Conservation (phyloP, 2,329 filamentous ascomycete genomes). For the Penicillium corylophilum region DNA sequence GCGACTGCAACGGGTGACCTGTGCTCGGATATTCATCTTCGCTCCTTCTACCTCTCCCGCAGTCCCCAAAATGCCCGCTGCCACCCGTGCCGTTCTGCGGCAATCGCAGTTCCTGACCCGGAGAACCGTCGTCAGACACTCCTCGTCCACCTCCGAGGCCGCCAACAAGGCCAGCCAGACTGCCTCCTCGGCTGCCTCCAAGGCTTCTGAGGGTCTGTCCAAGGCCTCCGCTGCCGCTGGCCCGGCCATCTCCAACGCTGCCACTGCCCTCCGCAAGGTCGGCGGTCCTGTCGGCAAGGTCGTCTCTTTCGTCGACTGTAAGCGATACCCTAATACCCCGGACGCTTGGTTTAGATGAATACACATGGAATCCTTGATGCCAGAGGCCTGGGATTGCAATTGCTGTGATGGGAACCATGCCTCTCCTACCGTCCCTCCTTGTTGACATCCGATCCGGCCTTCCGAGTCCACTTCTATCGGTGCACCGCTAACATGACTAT, state of each 20-base stretch:
- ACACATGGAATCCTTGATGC: not conserved
- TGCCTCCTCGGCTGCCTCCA: conserved; percentile 47
- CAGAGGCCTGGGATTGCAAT: not conserved
- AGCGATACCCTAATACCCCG: conserved; percentile 38
- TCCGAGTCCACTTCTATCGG: not conserved
- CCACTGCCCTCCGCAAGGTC: conserved; percentile 69
- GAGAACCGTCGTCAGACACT: conserved; percentile 47
- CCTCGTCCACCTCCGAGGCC: conserved; percentile 47
- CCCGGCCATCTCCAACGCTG: conserved; percentile 71
- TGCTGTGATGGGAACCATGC: conserved; percentile 1
- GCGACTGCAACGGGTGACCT: conserved; percentile 27
- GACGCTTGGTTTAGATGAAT: not conserved
- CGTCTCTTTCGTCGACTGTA: conserved; percentile 82
- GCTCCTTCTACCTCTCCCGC: conserved; percentile 25
- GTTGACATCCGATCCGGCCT: conserved; percentile 8
- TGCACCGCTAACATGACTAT: conserved; percentile 25
- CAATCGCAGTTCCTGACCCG: conserved; percentile 50
- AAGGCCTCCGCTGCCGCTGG: conserved; percentile 78
- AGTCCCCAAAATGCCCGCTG: conserved; percentile 44
- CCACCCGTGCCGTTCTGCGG: conserved; percentile 47
- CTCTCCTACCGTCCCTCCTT: conserved; percentile 14
- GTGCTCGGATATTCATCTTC: conserved; percentile 29
- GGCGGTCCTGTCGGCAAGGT: conserved; percentile 80
- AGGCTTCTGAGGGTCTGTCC: conserved; percentile 80
- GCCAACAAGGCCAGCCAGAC: conserved; percentile 48